Evolutionary conservation across 768 basidiomycete genomes (phyloP).

Genomic region (Rubroboletus satanas): DNA sequence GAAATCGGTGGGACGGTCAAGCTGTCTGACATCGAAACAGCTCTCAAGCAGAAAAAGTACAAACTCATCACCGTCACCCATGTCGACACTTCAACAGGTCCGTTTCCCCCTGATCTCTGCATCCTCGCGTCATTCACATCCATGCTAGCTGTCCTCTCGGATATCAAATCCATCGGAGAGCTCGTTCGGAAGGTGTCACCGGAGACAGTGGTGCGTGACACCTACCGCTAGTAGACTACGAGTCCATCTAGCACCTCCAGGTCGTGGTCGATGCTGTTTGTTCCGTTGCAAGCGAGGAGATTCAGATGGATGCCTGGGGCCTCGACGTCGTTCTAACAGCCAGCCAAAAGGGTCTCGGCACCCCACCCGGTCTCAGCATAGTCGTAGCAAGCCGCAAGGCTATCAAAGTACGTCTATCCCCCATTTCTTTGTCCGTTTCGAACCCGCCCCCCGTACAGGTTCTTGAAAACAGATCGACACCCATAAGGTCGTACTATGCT

Average conservation of each 20-base stretch:
- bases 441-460: not conserved
- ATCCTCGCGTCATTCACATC: not conserved
- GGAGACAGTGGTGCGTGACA: conserved; percentile 62
- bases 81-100: conserved; percentile 86
- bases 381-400: conserved; percentile 78
- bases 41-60: conserved; percentile 76
- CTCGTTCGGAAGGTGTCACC: conserved; percentile 76
- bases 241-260: conserved; percentile 32
- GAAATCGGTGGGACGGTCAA: conserved; percentile 75
- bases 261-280: conserved; percentile 92
- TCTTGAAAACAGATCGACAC: conserved; percentile 34
- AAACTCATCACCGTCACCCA: conserved; percentile 92
- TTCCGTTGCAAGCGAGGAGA: conserved; percentile 93
- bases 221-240: not conserved
- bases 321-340: conserved; percentile 86
- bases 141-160: conserved; percentile 71
- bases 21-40: conserved; percentile 55
- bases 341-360: conserved; percentile 88
- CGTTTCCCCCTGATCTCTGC: not conserved
- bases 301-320: conserved; percentile 90
- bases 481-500: conserved; percentile 78
- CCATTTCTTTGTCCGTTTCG: not conserved
- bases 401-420: conserved; percentile 44
- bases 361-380: conserved; percentile 90
- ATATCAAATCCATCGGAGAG: conserved; percentile 71